Evolutionary conservation across 2,329 filamentous ascomycete genomes (phyloP), one percentile per base, ranked within the genome.

Genomic region (Phaeosphaeriaceae sp.): DNA sequence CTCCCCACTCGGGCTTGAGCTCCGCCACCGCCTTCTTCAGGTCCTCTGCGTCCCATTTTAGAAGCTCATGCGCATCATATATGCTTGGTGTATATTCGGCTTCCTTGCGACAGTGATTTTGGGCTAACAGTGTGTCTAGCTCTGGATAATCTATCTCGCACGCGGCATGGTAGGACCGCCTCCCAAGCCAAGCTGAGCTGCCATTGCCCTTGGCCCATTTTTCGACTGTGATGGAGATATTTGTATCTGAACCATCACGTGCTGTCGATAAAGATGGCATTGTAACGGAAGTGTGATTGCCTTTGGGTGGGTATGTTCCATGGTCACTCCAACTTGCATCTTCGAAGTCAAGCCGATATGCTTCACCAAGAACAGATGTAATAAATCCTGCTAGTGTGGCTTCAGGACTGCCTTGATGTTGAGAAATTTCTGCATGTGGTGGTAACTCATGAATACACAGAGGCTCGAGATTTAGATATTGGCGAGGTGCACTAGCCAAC

Each of bases 111-210:
- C 78, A 80, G 65, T 87, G 85, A 30, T 81, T 70, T 30, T 81
- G 76, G 59, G 85, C 83, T 67, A 90, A 81, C 55, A 77, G 79
- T 28, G 68, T 69, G 30, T 80, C 76, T 67, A 90, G 88, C 69
- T 91, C 87, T 0, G 74, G 75, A 82, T 85, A 89, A 11, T 7
- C 83, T 80, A 61, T 45, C 29, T 63, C 18, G 62, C 62, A 32
- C 71, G 73, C 15, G 76, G 72, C 5, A 66, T 91, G 88, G 34
- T 82, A 72, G 13, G 63, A 67, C 16, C 54, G 79, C 47, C 88
- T 80, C 33, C 83, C 83, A 44, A 81, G 81, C 88, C 88, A 91
- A 15, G 77, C 80, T 71, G 88, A 86, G 15, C 56, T 49, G 4
- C 56, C 54, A 9, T 56, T 45, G 15, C 47, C 50, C 18, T 49